Evolutionary conservation across 805 yeast genomes (phyloP).

Genomic region (Cyberlindnera saturnus): DNA sequence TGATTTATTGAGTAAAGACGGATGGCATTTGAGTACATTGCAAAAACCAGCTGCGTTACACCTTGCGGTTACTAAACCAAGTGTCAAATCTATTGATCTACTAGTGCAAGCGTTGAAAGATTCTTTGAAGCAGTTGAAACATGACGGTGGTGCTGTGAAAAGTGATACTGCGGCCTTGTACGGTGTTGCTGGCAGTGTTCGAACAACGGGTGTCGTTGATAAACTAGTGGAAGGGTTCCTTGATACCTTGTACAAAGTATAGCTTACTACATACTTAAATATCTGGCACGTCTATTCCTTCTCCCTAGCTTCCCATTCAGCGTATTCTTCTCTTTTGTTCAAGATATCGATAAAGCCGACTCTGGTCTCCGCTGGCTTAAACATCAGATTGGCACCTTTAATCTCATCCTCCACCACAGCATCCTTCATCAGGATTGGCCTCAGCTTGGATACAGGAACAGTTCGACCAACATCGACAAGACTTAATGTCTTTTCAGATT

Average conservation of each 20-base stretch:
- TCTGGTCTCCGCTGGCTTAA: slow-evolving; percentile 42
- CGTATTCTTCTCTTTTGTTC: slow-evolving; percentile 38
- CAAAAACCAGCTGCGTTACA: slow-evolving; percentile 92
- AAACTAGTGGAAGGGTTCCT: slow-evolving; percentile 72
- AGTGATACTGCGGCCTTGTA: slow-evolving; percentile 83
- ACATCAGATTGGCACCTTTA: slow-evolving; percentile 39
- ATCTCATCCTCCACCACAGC: slow-evolving; percentile 43
- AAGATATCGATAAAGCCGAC: slow-evolving; percentile 46
- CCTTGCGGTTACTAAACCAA: slow-evolving; percentile 75
- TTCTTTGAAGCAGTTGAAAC: slow-evolving; percentile 19
- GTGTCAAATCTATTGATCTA: slow-evolving; percentile 55
- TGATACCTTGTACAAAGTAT: slow-evolving; percentile 64
- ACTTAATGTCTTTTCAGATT: slow-evolving; percentile 19
- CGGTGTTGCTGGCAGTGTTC: slow-evolving; percentile 92
- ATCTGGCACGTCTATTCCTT: neutral
- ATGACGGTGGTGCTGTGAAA: slow-evolving; percentile 18
- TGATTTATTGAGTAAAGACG: slow-evolving; percentile 59
- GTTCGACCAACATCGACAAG: slow-evolving; percentile 24
- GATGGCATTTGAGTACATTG: slow-evolving; percentile 87
- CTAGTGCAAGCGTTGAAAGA: slow-evolving; percentile 42
- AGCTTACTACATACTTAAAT: neutral
- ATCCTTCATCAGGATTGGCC: slow-evolving; percentile 41
- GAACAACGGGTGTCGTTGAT: slow-evolving; percentile 80
- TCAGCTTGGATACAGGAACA: slow-evolving; percentile 29
- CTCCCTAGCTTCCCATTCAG: slow-evolving; percentile 9